Evolutionary conservation across 1,284 basidiomycete genomes (phyloP).

Genomic region (Leccinum subrobustum): DNA sequence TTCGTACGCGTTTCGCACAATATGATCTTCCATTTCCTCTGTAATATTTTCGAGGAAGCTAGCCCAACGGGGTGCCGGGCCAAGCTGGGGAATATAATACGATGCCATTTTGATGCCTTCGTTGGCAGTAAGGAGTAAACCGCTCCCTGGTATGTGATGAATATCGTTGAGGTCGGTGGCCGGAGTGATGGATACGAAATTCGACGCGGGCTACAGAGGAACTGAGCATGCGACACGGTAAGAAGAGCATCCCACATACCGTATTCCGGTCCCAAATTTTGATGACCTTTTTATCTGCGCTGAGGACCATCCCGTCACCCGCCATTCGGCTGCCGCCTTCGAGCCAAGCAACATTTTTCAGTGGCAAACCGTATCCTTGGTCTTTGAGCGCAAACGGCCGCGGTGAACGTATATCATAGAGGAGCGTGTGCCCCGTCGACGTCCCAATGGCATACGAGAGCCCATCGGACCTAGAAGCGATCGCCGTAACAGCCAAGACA

Average conservation of each 20-base stretch:
- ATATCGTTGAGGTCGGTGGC: conserved; percentile 86
- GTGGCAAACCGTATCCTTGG: conserved; percentile 93
- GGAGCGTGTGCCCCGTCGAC: conserved; percentile 88
- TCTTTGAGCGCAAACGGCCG: conserved; percentile 89
- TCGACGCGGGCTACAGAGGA: conserved; percentile 66
- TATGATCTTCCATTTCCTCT: conserved; percentile 93
- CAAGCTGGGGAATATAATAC: conserved; percentile 94
- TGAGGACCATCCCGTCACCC: conserved; percentile 84
- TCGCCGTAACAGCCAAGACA: conserved; percentile 75
- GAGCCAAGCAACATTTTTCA: conserved; percentile 89
- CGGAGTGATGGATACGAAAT: conserved; percentile 93
- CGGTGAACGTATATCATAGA: conserved; percentile 92
- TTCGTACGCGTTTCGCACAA: conserved; percentile 78
- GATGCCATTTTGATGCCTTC: conserved; percentile 91
- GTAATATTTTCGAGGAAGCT: conserved; percentile 98
- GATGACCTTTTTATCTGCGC: conserved; percentile 91
- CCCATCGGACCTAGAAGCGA: conserved; percentile 85
- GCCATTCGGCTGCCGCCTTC: conserved; percentile 82
- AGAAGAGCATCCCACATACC: conserved; percentile 44
- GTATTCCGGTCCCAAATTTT: conserved; percentile 92
- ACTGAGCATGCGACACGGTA: conserved; percentile 4
- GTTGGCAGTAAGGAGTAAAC: conserved; percentile 86
- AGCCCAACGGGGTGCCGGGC: conserved; percentile 96
- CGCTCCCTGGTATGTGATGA: conserved; percentile 83
- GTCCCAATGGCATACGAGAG: conserved; percentile 94